Conservation (phyloP, 75 land plant species). For the Pinus albicaulis region DNA sequence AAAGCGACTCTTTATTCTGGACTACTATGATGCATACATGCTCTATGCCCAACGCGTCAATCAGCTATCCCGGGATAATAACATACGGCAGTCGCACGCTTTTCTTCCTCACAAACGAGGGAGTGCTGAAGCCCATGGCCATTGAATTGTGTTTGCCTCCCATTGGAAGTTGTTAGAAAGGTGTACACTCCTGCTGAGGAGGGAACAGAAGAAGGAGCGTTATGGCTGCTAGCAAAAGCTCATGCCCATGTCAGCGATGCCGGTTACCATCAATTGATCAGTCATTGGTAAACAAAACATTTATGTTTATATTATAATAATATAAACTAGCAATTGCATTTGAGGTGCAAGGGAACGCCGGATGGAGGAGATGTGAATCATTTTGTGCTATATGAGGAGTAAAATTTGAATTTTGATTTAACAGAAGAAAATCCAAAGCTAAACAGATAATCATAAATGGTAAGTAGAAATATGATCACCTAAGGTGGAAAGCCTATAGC, state of each 20-base stretch:
- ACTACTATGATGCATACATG: constrained; percentile 25
- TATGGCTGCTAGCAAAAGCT: constrained; percentile 63
- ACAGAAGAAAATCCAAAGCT: too few species aligned
- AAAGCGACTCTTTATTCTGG: constrained; percentile 24
- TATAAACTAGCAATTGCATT: too few species aligned
- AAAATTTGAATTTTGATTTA: too few species aligned
- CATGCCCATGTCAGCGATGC: constrained; percentile 50
- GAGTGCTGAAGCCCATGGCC: constrained; percentile 49
- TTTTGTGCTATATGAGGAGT: too few species aligned
- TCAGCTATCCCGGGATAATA: too few species aligned
- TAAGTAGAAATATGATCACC: too few species aligned
- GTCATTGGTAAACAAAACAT: constrained; percentile 23
- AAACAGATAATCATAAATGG: too few species aligned
- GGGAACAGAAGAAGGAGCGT: constrained; percentile 30
- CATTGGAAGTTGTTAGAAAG: constrained; percentile 27
- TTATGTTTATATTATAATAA: not conserved
- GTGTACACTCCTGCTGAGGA: constrained; percentile 36
- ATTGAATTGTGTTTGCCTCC: constrained; percentile 70
- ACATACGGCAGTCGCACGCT: constrained; percentile 60
- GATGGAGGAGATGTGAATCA: too few species aligned
- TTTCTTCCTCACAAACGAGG: constrained; percentile 36
- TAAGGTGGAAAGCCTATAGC: too few species aligned
- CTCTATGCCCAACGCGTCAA: constrained; percentile 28
- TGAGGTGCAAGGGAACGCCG: too few species aligned
- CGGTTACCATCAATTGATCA: constrained; percentile 22